phyloP scores from a whole-genome alignment of 2,329 filamentous ascomycete species.

The Chaetomium sp. region DNA sequence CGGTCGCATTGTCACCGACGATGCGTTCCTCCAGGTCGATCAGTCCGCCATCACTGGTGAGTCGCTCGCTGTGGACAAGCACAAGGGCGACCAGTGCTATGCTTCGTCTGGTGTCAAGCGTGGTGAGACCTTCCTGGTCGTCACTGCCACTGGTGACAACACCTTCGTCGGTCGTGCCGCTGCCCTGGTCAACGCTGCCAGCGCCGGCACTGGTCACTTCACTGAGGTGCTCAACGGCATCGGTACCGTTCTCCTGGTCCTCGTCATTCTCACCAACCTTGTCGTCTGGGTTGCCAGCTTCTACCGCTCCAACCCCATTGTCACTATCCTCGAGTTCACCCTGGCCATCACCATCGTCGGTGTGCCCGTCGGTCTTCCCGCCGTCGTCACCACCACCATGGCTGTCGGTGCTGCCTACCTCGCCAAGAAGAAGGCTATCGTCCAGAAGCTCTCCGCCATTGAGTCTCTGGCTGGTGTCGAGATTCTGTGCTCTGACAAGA shows the following conservation, averaged over 20 bases:
- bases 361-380: conserved; percentile 87
- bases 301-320: conserved; percentile 78
- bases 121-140: conserved; percentile 76
- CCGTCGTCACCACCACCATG: conserved; percentile 92
- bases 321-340: conserved; percentile 75
- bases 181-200: conserved; percentile 73
- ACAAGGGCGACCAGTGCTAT: conserved; percentile 73
- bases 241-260: conserved; percentile 69
- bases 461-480: conserved; percentile 89
- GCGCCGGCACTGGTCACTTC: conserved; percentile 73
- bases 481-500: conserved; percentile 93
- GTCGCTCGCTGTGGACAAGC: conserved; percentile 86
- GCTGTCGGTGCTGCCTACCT: conserved; percentile 87
- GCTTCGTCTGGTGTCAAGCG: conserved; percentile 86
- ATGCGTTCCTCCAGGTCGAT: conserved; percentile 82
- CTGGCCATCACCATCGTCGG: conserved; percentile 86
- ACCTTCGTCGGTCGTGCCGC: conserved; percentile 87
- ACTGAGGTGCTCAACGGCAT: conserved; percentile 87
- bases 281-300: conserved; percentile 82
- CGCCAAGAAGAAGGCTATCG: conserved; percentile 87
- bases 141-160: conserved; percentile 80
- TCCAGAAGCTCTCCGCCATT: conserved; percentile 87
- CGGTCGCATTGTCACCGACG: conserved; percentile 75
- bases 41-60: conserved; percentile 90
- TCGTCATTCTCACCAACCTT: conserved; percentile 74